A percentile compares a stretch with the other conserved stretches of the same genome.
Evolutionary conservation across 2,329 filamentous ascomycete species (phyloP).

Genomic region (Epichloe bromicola): DNA sequence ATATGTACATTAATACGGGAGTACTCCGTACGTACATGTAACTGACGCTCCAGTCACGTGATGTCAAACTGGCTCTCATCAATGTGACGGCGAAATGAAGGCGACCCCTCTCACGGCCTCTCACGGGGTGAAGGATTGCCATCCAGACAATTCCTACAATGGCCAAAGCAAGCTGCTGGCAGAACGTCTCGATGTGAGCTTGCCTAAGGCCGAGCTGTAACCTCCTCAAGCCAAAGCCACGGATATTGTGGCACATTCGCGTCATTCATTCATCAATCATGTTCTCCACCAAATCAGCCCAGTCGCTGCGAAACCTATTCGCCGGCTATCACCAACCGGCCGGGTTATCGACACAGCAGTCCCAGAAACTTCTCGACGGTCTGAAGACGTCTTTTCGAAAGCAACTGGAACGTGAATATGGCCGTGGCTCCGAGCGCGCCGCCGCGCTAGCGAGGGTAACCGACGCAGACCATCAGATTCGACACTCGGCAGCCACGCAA

Average conservation of each 20-base stretch:
- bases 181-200: slow-evolving; percentile 2
- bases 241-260: not conserved
- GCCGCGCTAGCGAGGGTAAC: slow-evolving; percentile 8
- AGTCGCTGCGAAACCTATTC: slow-evolving; percentile 26
- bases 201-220: slow-evolving; percentile 6
- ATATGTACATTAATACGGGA: too few species aligned
- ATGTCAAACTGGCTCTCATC: too few species aligned
- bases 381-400: slow-evolving; percentile 44
- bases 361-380: slow-evolving; percentile 40
- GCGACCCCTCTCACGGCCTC: too few species aligned
- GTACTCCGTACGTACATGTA: too few species aligned
- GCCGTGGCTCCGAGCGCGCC: slow-evolving; percentile 23
- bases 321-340: slow-evolving; percentile 37
- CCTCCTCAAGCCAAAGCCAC: not conserved
- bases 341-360: slow-evolving; percentile 35
- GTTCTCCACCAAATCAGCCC: slow-evolving; percentile 25
- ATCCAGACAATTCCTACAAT: not conserved
- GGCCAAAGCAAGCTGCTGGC: not conserved
- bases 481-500: slow-evolving; percentile 27
- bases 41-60: too few species aligned
- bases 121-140: not conserved
- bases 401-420: slow-evolving; percentile 45
- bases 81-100: too few species aligned
- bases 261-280: slow-evolving; percentile 12
- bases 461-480: slow-evolving; percentile 11